Conservation (phyloP, 805 yeast genomes). For the Kodamaea neixiangensis region DNA sequence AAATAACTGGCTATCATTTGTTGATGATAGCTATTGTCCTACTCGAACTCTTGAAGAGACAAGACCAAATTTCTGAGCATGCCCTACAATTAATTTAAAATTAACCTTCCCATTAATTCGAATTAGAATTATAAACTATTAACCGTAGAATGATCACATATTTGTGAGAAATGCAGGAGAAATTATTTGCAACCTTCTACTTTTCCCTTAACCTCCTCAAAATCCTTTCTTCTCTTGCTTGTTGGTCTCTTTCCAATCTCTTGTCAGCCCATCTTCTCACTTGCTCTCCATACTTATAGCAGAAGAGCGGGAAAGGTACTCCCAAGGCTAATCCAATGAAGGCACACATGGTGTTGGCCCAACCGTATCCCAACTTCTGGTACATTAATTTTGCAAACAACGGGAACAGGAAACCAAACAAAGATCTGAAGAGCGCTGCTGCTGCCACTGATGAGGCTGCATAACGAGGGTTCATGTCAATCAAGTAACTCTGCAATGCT, state of each 20-base stretch:
- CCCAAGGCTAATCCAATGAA: slow-evolving; percentile 58
- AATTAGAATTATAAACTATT: background rate
- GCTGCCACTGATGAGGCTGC: slow-evolving; percentile 74
- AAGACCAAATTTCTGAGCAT: background rate
- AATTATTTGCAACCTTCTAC: background rate
- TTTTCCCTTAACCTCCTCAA: slow-evolving; percentile 31
- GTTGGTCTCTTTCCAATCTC: slow-evolving; percentile 48
- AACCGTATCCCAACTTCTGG: slow-evolving; percentile 58
- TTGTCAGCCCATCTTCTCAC: slow-evolving; percentile 60
- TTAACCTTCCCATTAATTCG: background rate
- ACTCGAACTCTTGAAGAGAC: too few relatives aligned
- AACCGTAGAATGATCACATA: background rate
- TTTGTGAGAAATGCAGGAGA: background rate
- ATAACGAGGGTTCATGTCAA: slow-evolving; percentile 67
- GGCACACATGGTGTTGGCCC: slow-evolving; percentile 70
- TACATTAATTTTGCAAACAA: slow-evolving; percentile 63
- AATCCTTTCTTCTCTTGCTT: slow-evolving; percentile 45
- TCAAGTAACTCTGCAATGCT: slow-evolving; percentile 65
- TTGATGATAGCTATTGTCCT: too few relatives aligned
- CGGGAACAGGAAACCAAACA: slow-evolving; percentile 71
- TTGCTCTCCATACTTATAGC: slow-evolving; percentile 56
- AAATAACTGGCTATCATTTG: too few relatives aligned
- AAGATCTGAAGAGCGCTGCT: slow-evolving; percentile 65
- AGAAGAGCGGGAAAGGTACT: slow-evolving; percentile 66
- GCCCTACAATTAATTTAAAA: background rate